Conservation (phyloP, 306 rosid genomes). For the Pueraria montana region DNA sequence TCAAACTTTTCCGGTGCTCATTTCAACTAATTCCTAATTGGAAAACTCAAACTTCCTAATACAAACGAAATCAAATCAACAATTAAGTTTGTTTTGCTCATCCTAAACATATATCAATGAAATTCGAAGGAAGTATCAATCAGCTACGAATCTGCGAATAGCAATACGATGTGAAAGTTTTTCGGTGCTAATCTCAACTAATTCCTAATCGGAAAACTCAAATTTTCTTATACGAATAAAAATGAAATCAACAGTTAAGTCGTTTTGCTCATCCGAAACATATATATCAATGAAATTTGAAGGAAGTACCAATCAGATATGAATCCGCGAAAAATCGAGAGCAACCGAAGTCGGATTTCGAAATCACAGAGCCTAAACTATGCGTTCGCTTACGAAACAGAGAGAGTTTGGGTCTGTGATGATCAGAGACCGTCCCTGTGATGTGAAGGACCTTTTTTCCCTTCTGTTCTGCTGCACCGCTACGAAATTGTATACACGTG, state of each 20-base stretch:
- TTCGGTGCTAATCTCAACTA: conserved; percentile 13
- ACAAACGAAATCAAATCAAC: conserved; percentile 26
- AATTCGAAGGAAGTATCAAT: conserved; percentile 6
- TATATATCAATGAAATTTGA: conserved; percentile 17
- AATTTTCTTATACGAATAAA: background rate
- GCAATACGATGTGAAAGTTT: background rate
- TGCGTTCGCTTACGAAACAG: conserved; percentile 31
- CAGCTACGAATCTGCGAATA: conserved; percentile 2
- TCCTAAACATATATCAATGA: conserved; percentile 25
- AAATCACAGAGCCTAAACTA: background rate
- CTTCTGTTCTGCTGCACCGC: background rate
- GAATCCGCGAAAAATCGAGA: background rate
- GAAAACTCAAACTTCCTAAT: background rate
- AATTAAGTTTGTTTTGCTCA: conserved; percentile 7
- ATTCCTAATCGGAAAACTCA: conserved; percentile 19
- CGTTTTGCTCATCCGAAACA: conserved; percentile 33
- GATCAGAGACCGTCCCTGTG: conserved; percentile 26
- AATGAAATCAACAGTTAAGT: conserved; percentile 30
- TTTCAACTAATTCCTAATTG: conserved; percentile 31
- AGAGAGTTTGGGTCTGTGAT: background rate
- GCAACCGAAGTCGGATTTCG: conserved; percentile 28
- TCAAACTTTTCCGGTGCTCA: background rate
- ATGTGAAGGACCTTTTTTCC: background rate
- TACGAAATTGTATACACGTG: conserved; percentile 18
- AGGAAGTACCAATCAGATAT: conserved; percentile 20